A percentile compares a stretch with the other conserved stretches of the same genome.
Evolutionary conservation across 1,284 basidiomycete genomes (phyloP).

Genomic region (Ustilago nuda): DNA sequence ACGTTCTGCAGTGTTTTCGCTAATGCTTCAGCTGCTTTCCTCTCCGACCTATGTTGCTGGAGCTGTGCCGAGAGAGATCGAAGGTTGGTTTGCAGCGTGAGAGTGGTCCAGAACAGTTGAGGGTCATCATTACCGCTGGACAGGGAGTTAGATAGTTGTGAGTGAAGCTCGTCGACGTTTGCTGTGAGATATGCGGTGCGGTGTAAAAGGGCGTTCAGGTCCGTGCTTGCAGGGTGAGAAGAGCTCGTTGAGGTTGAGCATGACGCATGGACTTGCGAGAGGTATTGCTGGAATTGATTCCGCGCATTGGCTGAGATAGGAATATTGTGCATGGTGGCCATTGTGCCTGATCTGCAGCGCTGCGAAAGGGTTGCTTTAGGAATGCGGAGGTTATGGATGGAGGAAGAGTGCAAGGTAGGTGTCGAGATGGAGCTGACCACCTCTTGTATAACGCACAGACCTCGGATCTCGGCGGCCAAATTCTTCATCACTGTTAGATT

Average conservation of each 20-base stretch:
- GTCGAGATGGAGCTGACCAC: constrained; percentile 12
- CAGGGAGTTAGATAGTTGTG: neutral
- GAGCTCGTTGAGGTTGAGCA: constrained; percentile 5
- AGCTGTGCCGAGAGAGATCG: constrained; percentile 21
- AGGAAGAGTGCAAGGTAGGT: neutral
- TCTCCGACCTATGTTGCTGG: neutral
- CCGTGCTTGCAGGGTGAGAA: neutral
- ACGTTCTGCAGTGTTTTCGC: constrained; percentile 36
- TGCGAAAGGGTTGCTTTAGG: neutral
- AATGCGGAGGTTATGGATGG: neutral
- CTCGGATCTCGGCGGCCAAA: constrained; percentile 9
- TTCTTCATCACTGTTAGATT: constrained; percentile 5
- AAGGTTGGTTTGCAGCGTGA: constrained; percentile 33
- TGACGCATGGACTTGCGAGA: constrained; percentile 14
- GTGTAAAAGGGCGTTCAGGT: constrained; percentile 16
- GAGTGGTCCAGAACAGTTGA: constrained; percentile 38
- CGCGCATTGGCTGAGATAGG: constrained; percentile 22
- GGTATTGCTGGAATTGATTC: constrained; percentile 34
- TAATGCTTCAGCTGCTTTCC: constrained; percentile 12
- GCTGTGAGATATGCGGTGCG: constrained; percentile 9
- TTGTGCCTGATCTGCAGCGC: neutral
- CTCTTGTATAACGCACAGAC: constrained; percentile 11
- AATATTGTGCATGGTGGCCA: neutral
- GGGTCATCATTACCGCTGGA: constrained; percentile 10
- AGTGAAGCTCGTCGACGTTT: constrained; percentile 20